A percentile compares a stretch with the other conserved stretches of the same genome.
Conservation (phyloP, 768 basidiomycete genomes). For the Piloderma croceum region DNA sequence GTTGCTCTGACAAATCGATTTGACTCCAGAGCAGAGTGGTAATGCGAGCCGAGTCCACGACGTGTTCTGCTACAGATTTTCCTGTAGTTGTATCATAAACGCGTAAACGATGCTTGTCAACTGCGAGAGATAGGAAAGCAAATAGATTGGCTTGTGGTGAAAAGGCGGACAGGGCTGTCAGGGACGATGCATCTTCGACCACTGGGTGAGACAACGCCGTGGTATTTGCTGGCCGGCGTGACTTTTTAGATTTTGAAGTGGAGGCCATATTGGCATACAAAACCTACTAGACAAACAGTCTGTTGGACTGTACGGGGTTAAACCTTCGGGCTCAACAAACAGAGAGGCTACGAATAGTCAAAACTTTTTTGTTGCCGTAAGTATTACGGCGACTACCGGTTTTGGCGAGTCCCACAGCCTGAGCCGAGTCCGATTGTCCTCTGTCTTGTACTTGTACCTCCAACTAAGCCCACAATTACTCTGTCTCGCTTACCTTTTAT, state of each 20-base stretch:
- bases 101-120: slow-evolving; percentile 69
- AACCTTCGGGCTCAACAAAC: background rate
- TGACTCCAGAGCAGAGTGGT: slow-evolving; percentile 49
- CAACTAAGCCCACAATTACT: no score
- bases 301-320: background rate
- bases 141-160: slow-evolving; percentile 53
- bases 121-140: slow-evolving; percentile 55
- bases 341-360: slow-evolving; percentile 8
- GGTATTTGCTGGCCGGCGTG: slow-evolving; percentile 46
- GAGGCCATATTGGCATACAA: slow-evolving; percentile 36
- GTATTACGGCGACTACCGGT: background rate
- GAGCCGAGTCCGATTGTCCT: background rate
- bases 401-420: background rate
- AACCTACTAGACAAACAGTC: background rate
- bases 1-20: slow-evolving; percentile 24
- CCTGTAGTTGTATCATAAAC: slow-evolving; percentile 55
- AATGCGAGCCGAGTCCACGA: slow-evolving; percentile 50
- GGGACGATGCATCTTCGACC: slow-evolving; percentile 40
- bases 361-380: background rate
- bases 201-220: slow-evolving; percentile 52
- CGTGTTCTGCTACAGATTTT: slow-evolving; percentile 52
- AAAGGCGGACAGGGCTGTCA: slow-evolving; percentile 49
- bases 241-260: slow-evolving; percentile 45
- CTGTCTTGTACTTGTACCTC: background rate
- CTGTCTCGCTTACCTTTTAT: no score